Percentiles rank a stretch among this genome's conserved stretches.
Conservation (phyloP, 176 grass and related monocot genomes). For the Poa pratensis region DNA sequence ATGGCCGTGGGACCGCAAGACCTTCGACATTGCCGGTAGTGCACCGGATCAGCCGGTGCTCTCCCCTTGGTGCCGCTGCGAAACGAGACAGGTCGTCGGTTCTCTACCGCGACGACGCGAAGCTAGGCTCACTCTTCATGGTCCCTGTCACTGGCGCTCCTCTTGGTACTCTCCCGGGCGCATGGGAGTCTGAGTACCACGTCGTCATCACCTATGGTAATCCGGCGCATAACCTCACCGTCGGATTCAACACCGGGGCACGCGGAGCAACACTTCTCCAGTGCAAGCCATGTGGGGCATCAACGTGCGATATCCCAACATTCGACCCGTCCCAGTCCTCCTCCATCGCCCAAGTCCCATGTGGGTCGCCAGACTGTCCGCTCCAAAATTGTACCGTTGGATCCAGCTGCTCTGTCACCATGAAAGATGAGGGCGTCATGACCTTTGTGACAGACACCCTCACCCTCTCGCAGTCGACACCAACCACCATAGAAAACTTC, state of each 20-base stretch:
- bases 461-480: neutral
- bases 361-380: constrained; percentile 47
- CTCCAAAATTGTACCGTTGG: neutral
- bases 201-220: constrained; percentile 56
- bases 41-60: constrained; percentile 38
- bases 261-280: constrained; percentile 15
- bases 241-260: neutral
- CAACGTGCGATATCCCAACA: constrained; percentile 5
- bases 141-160: neutral
- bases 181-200: constrained; percentile 47
- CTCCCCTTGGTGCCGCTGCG: neutral
- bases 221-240: constrained; percentile 38
- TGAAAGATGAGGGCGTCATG: neutral
- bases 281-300: constrained; percentile 53
- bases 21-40: neutral
- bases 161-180: neutral
- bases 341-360: constrained; percentile 44
- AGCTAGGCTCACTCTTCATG: neutral
- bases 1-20: neutral
- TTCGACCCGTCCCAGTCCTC: constrained; percentile 56
- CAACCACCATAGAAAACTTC: constrained; percentile 27
- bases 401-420: neutral
- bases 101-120: neutral
- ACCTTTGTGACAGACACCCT: neutral
- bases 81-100: neutral